These are phyloP conservation scores for apple (Malus domestica) DNA, from an alignment of 306 rosid genomes.

Conservation along the genomic window ASM211411v1 NC_041796.1:10686001-10686500, in stretches of 20 bases:
- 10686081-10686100: not conserved
- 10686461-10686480: not conserved
- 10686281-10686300: slow-evolving; percentile 12
- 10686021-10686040: no score
- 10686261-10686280: not conserved
- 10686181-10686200: no score
- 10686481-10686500: slow-evolving; percentile 13
- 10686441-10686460: slow-evolving; percentile 31
- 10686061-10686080: no score
- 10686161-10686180: not conserved
- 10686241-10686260: not conserved
- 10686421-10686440: slow-evolving; percentile 2
- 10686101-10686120: not conserved
- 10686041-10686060: no score
- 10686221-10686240: slow-evolving; percentile 3
- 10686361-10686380: not conserved
- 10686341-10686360: slow-evolving; percentile 32
- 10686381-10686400: slow-evolving; percentile 61
- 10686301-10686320: slow-evolving; percentile 2
- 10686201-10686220: not conserved
- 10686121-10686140: not conserved
- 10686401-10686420: slow-evolving; percentile 25
- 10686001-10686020: no score
- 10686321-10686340: not conserved
- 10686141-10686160: not conserved